These are phyloP conservation scores for Pichia sp. DNA, from an alignment of 1,139 yeast species.

Conservation along the genomic window DNA sequence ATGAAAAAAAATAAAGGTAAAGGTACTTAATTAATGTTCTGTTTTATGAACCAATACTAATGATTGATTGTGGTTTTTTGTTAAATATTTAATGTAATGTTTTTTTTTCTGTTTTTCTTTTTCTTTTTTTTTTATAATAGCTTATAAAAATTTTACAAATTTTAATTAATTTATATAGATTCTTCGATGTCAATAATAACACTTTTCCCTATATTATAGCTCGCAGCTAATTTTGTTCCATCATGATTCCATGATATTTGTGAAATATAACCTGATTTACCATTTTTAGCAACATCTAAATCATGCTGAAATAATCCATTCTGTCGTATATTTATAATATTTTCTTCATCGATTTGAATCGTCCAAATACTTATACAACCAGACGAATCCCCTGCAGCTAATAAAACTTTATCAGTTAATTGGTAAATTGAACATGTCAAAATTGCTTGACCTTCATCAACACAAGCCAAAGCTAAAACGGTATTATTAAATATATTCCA, in stretches of 20 bases:
- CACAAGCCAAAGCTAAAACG: slow-evolving; percentile 33
- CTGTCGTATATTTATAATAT: slow-evolving; percentile 3
- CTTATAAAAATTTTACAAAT: too few species aligned
- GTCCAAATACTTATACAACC: slow-evolving; percentile 56
- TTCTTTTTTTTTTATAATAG: too few species aligned
- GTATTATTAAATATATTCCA: slow-evolving; percentile 55
- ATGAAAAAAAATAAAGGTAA: slow-evolving; percentile 2
- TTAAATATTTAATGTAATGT: too few species aligned
- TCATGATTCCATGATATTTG: slow-evolving; percentile 21
- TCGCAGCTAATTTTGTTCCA: slow-evolving; percentile 19
- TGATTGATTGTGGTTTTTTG: too few species aligned
- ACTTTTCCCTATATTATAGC: slow-evolving; percentile 22
- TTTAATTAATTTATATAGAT: too few species aligned
- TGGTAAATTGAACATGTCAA: slow-evolving; percentile 23
- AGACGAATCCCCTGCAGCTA: slow-evolving; percentile 60
- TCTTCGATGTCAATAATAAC: slow-evolving; percentile 16
- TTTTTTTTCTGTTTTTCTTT: too few species aligned
- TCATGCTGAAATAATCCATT: slow-evolving; percentile 19
- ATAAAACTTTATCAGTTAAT: slow-evolving; percentile 22
- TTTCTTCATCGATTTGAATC: slow-evolving; percentile 19
- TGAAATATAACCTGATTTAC: slow-evolving; percentile 11
- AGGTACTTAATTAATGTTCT: not conserved
- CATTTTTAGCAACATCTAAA: not conserved
- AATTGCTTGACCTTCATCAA: slow-evolving; percentile 45
- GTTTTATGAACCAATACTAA: not conserved